A percentile compares a stretch with the other conserved stretches of the same genome.
These are phyloP conservation scores for Diaporthe velutina DNA, from an alignment of 2,329 filamentous ascomycete genomes.

Conservation along the genomic window DNA sequence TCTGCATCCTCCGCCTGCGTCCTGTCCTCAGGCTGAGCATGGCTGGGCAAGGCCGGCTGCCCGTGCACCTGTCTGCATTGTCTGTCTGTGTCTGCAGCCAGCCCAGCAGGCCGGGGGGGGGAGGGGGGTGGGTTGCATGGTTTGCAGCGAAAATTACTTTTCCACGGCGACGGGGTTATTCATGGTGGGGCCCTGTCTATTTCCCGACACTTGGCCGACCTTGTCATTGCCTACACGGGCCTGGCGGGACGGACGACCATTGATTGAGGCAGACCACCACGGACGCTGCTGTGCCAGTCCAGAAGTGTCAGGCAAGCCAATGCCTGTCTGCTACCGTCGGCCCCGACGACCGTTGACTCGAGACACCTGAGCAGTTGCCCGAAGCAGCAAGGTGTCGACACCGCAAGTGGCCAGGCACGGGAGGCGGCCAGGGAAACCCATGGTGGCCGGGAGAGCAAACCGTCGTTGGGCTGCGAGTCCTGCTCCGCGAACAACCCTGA, in stretches of 20 bases:
- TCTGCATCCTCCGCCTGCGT: background rate
- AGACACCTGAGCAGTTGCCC: slow-evolving; percentile 28
- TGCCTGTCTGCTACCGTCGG: background rate
- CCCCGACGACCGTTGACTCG: slow-evolving; percentile 27
- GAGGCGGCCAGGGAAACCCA: slow-evolving; percentile 17
- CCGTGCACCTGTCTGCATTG: slow-evolving; percentile 3
- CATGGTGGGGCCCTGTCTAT: slow-evolving; percentile 18
- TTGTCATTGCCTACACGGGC: background rate
- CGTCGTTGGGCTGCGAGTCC: background rate
- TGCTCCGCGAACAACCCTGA: slow-evolving; percentile 23
- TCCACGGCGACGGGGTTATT: slow-evolving; percentile 12
- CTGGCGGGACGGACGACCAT: background rate
- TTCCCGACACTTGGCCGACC: slow-evolving; percentile 19
- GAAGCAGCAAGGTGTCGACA: slow-evolving; percentile 9
- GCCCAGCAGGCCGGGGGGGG: background rate
- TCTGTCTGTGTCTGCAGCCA: background rate
- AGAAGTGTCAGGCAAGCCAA: background rate
- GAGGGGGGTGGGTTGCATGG: background rate
- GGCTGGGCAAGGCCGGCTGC: slow-evolving; percentile 15
- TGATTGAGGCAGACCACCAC: slow-evolving; percentile 1
- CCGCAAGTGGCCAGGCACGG: background rate
- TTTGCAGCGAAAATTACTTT: slow-evolving; percentile 14
- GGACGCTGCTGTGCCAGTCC: no score
- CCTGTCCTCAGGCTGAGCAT: background rate
- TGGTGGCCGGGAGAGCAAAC: background rate